phyloP scores from a whole-genome alignment of 371 early-diverging fungal genomes.

The Rhizopus sp. region DNA sequence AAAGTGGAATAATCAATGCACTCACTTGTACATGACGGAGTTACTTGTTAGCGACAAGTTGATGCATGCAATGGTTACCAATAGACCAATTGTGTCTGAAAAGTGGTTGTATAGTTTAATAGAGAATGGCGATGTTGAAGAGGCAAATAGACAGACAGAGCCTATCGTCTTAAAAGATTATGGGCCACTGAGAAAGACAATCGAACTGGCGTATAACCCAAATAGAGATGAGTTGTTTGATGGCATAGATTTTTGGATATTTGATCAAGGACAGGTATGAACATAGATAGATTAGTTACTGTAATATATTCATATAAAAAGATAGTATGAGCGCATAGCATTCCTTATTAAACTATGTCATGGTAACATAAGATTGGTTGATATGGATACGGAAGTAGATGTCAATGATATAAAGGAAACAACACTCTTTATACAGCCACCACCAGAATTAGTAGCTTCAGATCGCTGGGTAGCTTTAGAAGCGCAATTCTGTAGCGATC shows the following conservation, averaged over 20 bases:
- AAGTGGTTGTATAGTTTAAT: background rate
- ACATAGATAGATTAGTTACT: background rate
- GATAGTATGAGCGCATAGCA: background rate
- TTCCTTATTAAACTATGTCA: background rate
- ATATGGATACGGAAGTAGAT: background rate
- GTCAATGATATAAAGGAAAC: background rate
- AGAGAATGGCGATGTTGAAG: background rate
- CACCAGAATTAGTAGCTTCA: background rate
- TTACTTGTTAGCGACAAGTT: background rate
- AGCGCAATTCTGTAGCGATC: background rate
- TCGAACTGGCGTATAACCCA: background rate
- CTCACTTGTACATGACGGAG: slow-evolving; percentile 5
- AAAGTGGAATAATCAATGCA: slow-evolving; percentile 1
- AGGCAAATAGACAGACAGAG: background rate
- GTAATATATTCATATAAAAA: background rate
- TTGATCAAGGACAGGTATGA: slow-evolving; percentile 5
- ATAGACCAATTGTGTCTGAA: slow-evolving; percentile 6
- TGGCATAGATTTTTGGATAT: slow-evolving; percentile 11
- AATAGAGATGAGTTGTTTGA: slow-evolving; percentile 7
- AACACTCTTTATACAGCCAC: background rate
- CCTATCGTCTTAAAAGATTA: slow-evolving; percentile 4
- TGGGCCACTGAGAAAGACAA: background rate
- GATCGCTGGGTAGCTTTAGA: slow-evolving; percentile 1
- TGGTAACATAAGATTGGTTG: background rate
- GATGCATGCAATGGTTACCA: background rate